Evolutionary conservation across 2,329 filamentous ascomycete genomes (phyloP).

Genomic region (Claviceps cyperi): DNA sequence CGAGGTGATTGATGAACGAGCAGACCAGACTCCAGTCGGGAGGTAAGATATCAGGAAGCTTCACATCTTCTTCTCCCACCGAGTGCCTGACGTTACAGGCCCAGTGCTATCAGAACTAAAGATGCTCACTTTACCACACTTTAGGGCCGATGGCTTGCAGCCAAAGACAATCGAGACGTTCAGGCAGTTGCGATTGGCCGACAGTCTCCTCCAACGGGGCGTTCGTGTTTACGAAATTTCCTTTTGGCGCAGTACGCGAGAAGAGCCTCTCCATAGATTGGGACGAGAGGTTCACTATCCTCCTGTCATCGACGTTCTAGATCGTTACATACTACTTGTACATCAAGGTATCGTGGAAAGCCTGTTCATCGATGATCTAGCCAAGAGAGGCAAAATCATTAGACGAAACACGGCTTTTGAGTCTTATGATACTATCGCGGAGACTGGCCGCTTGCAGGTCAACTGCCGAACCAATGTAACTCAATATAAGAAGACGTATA

Average conservation of each 20-base stretch:
- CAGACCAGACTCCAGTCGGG: constrained; percentile 53
- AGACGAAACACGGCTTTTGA: constrained; percentile 50
- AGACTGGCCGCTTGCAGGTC: constrained; percentile 30
- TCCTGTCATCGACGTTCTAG: constrained; percentile 39
- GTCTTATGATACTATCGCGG: constrained; percentile 33
- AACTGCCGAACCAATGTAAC: constrained; percentile 37
- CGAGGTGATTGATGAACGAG: constrained; percentile 52
- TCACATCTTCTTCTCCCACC: neutral
- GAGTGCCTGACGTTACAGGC: neutral
- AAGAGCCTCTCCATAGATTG: constrained; percentile 41
- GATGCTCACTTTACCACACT: constrained; percentile 5
- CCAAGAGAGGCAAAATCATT: constrained; percentile 47
- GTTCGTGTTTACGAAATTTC: constrained; percentile 61
- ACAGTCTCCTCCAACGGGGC: constrained; percentile 49
- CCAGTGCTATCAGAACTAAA: neutral
- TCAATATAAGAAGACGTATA: constrained; percentile 34
- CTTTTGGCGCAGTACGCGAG: constrained; percentile 48
- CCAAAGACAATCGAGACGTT: constrained; percentile 69
- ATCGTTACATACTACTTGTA: constrained; percentile 42
- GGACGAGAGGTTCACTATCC: constrained; percentile 58
- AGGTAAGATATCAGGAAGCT: constrained; percentile 18
- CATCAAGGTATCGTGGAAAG: constrained; percentile 68
- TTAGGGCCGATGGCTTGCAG: constrained; percentile 55
- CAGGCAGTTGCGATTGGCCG: constrained; percentile 58
- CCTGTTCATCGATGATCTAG: constrained; percentile 54